Conservation (phyloP, 164 flowering plant genomes). For the Litsea cubeba region DNA sequence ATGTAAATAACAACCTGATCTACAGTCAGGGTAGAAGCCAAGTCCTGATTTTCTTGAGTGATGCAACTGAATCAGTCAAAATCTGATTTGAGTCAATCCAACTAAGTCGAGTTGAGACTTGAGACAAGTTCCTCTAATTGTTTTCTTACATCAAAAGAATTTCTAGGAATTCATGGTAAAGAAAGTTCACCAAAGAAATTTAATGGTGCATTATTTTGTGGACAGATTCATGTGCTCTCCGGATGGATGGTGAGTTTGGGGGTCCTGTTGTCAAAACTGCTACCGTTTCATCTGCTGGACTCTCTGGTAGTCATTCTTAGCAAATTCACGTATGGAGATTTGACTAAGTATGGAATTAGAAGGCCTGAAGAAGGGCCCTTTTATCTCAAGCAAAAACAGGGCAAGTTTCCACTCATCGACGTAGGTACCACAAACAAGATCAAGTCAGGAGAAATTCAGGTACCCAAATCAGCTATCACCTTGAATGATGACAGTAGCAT, state of each 20-base stretch:
- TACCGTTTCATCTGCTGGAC: constrained; percentile 31
- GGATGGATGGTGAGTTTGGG: constrained; percentile 24
- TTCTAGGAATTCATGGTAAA: background rate
- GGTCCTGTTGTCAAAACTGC: constrained; percentile 19
- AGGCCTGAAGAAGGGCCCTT: constrained; percentile 37
- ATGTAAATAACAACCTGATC: too few species aligned
- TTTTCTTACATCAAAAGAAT: too few species aligned
- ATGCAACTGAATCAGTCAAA: too few species aligned
- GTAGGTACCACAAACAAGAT: constrained; percentile 38
- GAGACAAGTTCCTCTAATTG: too few species aligned
- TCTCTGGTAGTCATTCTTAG: background rate
- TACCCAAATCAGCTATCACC: background rate
- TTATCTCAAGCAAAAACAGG: constrained; percentile 19
- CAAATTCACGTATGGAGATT: constrained; percentile 22
- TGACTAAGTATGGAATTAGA: constrained; percentile 23
- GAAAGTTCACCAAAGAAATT: background rate
- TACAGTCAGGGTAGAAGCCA: too few species aligned
- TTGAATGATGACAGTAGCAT: background rate
- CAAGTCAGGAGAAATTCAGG: constrained; percentile 26
- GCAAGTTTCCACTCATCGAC: constrained; percentile 35
- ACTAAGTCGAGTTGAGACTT: too few species aligned
- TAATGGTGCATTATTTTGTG: background rate
- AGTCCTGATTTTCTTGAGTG: too few species aligned
- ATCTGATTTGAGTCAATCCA: too few species aligned
- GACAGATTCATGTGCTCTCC: background rate